These are phyloP conservation scores for Aspergillus bertholletiae DNA, from an alignment of 495 filamentous ascomycete species.

Conservation along the genomic window DNA sequence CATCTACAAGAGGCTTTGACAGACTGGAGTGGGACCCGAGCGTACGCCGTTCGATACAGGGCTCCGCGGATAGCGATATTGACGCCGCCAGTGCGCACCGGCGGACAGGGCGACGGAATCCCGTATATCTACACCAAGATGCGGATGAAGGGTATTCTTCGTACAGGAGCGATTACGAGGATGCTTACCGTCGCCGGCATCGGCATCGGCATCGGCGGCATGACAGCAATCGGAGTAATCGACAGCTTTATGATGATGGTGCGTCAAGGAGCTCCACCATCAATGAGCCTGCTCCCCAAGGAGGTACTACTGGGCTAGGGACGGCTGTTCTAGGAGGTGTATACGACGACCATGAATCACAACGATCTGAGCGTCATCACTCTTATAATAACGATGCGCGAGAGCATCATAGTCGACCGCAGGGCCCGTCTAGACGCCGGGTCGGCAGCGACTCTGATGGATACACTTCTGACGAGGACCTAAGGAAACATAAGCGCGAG, in stretches of 20 bases:
- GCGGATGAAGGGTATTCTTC: constrained; percentile 38
- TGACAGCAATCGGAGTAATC: constrained; percentile 18
- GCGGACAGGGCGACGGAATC: constrained; percentile 29
- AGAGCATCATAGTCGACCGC: constrained; percentile 22
- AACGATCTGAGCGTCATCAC: constrained; percentile 13
- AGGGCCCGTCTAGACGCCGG: constrained; percentile 28
- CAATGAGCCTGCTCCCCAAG: constrained; percentile 18
- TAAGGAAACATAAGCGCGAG: constrained; percentile 33
- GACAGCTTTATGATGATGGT: constrained; percentile 29
- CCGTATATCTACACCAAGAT: constrained; percentile 35
- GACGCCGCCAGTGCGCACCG: constrained; percentile 27
- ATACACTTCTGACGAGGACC: constrained; percentile 36
- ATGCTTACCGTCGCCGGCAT: constrained; percentile 22
- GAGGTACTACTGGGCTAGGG: constrained; percentile 31
- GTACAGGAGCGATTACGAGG: constrained; percentile 23
- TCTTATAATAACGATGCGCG: constrained; percentile 8
- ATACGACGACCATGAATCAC: constrained; percentile 33
- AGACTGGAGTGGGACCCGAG: constrained; percentile 44
- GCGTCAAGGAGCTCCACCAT: constrained; percentile 16
- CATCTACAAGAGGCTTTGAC: constrained; percentile 60
- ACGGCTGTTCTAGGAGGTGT: constrained; percentile 38
- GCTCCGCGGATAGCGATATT: constrained; percentile 24
- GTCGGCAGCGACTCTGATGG: constrained; percentile 28
- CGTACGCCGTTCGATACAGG: constrained; percentile 27
- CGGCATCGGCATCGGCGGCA: constrained; percentile 26